Evolutionary conservation across 495 filamentous ascomycete species (phyloP).

Genomic region (Schizothecium vesticola): DNA sequence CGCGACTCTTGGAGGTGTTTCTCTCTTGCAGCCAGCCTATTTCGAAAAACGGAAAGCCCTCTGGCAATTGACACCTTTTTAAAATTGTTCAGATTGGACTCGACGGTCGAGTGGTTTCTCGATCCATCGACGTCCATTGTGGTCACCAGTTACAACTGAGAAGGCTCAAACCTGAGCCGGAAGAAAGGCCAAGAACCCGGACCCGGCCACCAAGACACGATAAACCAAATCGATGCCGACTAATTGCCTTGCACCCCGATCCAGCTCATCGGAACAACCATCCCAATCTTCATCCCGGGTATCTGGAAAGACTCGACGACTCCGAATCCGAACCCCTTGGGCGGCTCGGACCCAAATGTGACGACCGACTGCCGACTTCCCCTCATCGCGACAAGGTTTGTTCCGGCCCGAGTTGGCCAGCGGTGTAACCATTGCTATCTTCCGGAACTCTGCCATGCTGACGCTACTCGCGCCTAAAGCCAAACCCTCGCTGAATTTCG

Average conservation of each 20-base stretch:
- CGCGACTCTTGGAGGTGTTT: background rate
- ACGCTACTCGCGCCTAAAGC: background rate
- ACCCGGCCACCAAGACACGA: background rate
- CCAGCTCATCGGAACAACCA: background rate
- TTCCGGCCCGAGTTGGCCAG: background rate
- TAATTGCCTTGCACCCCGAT: background rate
- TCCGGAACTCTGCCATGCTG: background rate
- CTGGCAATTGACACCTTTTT: background rate
- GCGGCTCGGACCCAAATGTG: slow-evolving; percentile 9
- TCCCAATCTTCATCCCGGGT: background rate
- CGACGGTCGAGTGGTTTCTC: background rate
- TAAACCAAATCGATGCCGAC: background rate
- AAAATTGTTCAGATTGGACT: background rate
- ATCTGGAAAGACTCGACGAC: background rate
- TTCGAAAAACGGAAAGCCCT: too few relatives aligned
- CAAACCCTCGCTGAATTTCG: background rate
- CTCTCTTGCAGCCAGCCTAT: background rate
- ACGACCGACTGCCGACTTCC: background rate
- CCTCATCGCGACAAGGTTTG: background rate
- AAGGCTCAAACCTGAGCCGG: background rate
- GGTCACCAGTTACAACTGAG: background rate
- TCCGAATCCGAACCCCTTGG: background rate
- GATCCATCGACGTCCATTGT: background rate
- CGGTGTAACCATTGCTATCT: background rate
- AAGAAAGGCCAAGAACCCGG: background rate